Evolutionary conservation across 1,284 basidiomycete species (phyloP).

Genomic region (Fistulinella staudtii): DNA sequence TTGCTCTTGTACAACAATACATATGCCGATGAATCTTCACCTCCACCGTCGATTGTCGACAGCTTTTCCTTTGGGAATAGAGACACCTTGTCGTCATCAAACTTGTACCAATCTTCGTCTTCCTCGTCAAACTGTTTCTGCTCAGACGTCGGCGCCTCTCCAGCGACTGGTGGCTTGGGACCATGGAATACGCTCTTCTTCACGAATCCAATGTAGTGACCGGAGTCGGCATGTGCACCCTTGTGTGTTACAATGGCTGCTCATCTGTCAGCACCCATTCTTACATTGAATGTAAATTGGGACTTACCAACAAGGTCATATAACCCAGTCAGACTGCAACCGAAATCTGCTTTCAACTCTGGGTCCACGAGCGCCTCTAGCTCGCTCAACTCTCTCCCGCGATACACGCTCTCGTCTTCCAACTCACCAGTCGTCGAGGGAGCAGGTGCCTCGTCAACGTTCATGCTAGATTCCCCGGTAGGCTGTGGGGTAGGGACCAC

Average conservation of each 20-base stretch:
- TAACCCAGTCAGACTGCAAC: constrained; percentile 69
- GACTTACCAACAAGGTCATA: constrained; percentile 81
- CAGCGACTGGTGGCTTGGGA: constrained; percentile 11
- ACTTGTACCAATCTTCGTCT: constrained; percentile 85
- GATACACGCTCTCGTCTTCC: constrained; percentile 58
- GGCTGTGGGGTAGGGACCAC: constrained; percentile 31
- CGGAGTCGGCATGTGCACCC: constrained; percentile 89
- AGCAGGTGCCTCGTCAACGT: constrained; percentile 24
- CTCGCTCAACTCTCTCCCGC: constrained; percentile 60
- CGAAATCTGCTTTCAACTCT: constrained; percentile 64
- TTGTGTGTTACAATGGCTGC: constrained; percentile 95
- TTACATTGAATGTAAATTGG: not conserved
- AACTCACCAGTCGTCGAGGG: constrained; percentile 40
- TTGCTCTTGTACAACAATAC: constrained; percentile 75
- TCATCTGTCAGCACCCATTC: constrained; percentile 1
- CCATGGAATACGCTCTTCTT: constrained; percentile 66
- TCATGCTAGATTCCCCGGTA: constrained; percentile 24
- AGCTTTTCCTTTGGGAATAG: constrained; percentile 81
- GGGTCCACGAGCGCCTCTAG: constrained; percentile 61
- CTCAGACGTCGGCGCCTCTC: constrained; percentile 10
- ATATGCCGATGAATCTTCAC: constrained; percentile 80
- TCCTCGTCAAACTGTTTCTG: constrained; percentile 39
- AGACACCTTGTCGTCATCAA: constrained; percentile 89
- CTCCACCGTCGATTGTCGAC: constrained; percentile 81
- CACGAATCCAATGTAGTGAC: constrained; percentile 91